These are phyloP conservation scores for Nidularia sp. DNA, from an alignment of 768 basidiomycete genomes.

Conservation along the genomic window DNA sequence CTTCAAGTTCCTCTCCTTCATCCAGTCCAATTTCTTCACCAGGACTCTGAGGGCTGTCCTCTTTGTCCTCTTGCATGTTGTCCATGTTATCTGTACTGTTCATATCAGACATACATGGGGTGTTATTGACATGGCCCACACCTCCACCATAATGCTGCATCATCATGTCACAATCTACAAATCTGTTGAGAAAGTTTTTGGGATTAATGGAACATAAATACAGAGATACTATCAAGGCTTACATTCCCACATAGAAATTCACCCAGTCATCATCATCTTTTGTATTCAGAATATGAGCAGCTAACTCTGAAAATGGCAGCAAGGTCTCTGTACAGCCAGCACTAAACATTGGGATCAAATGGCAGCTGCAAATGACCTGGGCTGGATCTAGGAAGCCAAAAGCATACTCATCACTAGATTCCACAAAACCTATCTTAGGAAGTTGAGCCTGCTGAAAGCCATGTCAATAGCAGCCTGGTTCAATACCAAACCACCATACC, in stretches of 20 bases:
- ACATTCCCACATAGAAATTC: slow-evolving; percentile 28
- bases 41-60: neutral
- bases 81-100: neutral
- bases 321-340: slow-evolving; percentile 14
- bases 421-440: neutral
- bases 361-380: slow-evolving; percentile 16
- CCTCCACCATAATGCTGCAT: neutral
- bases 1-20: too few species aligned
- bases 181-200: neutral
- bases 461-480: slow-evolving; percentile 10
- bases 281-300: neutral
- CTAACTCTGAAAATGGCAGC: neutral
- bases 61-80: neutral
- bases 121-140: neutral
- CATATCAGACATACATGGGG: neutral
- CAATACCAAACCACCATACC: slow-evolving; percentile 31
- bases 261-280: slow-evolving; percentile 15
- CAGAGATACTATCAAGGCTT: neutral
- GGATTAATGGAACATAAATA: neutral
- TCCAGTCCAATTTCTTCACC: too few species aligned
- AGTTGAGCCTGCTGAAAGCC: neutral
- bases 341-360: slow-evolving; percentile 24
- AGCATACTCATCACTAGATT: slow-evolving; percentile 2
- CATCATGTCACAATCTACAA: neutral
- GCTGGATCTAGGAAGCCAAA: slow-evolving; percentile 28